Evolutionary conservation across 805 yeast genomes (phyloP).

Genomic region (Suhomyces faveliae): DNA sequence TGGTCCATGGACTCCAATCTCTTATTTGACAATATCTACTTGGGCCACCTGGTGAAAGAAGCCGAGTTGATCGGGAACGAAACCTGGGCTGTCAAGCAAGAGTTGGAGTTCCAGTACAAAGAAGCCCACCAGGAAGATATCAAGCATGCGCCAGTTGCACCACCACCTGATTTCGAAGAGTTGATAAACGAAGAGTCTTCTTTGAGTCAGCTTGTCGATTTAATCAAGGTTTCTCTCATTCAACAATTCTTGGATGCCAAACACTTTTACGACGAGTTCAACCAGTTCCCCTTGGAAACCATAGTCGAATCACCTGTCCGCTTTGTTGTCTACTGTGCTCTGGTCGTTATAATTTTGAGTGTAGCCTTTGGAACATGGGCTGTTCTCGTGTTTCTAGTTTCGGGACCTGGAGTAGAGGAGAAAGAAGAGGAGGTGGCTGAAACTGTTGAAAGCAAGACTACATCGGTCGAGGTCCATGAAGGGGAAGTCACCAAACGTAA

Average conservation of each 20-base stretch:
- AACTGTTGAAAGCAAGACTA: background rate
- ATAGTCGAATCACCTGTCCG: conserved; percentile 49
- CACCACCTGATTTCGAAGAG: conserved; percentile 44
- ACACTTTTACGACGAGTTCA: conserved; percentile 38
- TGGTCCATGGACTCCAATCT: conserved; percentile 83
- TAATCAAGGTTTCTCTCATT: conserved; percentile 17
- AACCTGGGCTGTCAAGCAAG: conserved; percentile 60
- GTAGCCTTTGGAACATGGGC: conserved; percentile 45
- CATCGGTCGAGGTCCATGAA: background rate
- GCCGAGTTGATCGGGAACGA: conserved; percentile 81
- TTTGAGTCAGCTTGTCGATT: conserved; percentile 14
- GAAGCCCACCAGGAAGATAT: conserved; percentile 43
- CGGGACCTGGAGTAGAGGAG: background rate
- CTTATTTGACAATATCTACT: conserved; percentile 76
- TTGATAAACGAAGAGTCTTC: conserved; percentile 17
- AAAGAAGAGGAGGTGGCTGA: background rate
- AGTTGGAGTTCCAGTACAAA: conserved; percentile 47
- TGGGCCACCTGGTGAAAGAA: conserved; percentile 81
- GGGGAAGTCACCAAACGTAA: background rate
- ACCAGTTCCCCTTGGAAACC: conserved; percentile 44
- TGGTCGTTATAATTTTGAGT: conserved; percentile 40
- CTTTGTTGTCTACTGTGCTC: conserved; percentile 47
- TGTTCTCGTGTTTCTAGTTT: conserved; percentile 25
- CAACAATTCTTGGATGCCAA: conserved; percentile 25
- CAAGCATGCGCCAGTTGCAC: conserved; percentile 40